Conservation (phyloP, 805 yeast species). For the Lipomyces orientalis region DNA sequence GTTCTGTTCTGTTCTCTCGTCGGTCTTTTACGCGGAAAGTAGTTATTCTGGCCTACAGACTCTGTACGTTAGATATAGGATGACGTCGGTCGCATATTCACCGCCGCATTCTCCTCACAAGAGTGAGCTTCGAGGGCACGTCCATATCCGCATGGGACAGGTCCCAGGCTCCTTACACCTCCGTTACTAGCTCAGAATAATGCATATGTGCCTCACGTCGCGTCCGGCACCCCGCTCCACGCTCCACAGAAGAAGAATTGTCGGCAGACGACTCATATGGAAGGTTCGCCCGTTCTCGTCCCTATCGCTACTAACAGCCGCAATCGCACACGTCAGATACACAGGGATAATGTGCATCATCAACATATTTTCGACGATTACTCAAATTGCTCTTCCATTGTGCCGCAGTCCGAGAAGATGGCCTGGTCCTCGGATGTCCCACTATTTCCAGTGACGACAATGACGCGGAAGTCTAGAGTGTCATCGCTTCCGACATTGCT, state of each 20-base stretch:
- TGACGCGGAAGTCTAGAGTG: background rate
- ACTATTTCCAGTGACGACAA: background rate
- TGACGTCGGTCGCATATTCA: background rate
- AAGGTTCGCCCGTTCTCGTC: background rate
- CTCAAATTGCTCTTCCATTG: background rate
- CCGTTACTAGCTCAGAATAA: background rate
- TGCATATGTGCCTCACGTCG: background rate
- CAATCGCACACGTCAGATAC: background rate
- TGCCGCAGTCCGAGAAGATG: background rate
- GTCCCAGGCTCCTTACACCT: background rate
- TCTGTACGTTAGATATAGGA: background rate
- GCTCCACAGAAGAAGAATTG: background rate
- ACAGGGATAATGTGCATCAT: constrained; percentile 26
- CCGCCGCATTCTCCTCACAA: background rate
- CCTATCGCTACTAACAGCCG: background rate
- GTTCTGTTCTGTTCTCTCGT: background rate
- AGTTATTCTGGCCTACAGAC: background rate
- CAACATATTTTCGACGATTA: constrained; percentile 28
- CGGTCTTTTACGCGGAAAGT: background rate
- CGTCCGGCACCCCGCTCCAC: background rate
- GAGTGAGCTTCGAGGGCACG: background rate
- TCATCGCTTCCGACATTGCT: background rate
- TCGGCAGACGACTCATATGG: background rate
- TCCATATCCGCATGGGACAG: background rate
- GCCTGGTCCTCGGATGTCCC: background rate